A percentile compares a stretch with the other conserved stretches of the same genome.
Evolutionary conservation across 129 eudicot species (phyloP).

Genomic region (Escallonia herrerae): DNA sequence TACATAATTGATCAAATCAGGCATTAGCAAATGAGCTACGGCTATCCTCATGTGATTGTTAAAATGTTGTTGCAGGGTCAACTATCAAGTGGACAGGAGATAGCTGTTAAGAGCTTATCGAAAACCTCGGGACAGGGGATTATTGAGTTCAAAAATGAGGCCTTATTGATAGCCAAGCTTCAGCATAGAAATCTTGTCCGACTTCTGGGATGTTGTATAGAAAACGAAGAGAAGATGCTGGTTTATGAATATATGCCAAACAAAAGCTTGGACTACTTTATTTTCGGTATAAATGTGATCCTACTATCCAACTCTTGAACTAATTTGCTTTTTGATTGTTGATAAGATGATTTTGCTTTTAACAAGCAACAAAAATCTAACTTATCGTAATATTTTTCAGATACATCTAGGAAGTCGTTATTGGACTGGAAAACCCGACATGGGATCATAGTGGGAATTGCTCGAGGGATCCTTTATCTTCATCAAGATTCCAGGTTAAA

Average conservation of each 20-base stretch:
- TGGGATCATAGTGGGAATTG: conserved; percentile 2
- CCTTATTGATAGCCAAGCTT: background rate
- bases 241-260: background rate
- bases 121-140: background rate
- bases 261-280: background rate
- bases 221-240: background rate
- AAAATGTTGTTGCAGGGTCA: background rate
- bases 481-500: conserved; percentile 12
- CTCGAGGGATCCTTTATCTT: conserved; percentile 14
- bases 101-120: background rate
- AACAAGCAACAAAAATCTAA: background rate
- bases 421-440: background rate
- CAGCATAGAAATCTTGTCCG: background rate
- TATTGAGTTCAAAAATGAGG: background rate
- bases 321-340: background rate
- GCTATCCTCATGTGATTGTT: too few species aligned
- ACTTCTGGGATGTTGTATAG: conserved; percentile 1
- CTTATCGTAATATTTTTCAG: background rate
- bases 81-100: background rate
- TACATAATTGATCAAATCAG: too few species aligned
- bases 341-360: background rate
- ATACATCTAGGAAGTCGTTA: background rate
- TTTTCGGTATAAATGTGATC: background rate
- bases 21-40: too few species aligned
- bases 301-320: too few species aligned